These are phyloP conservation scores for Boletus sp. DNA, from an alignment of 768 basidiomycete species.

Conservation along the genomic window DNA sequence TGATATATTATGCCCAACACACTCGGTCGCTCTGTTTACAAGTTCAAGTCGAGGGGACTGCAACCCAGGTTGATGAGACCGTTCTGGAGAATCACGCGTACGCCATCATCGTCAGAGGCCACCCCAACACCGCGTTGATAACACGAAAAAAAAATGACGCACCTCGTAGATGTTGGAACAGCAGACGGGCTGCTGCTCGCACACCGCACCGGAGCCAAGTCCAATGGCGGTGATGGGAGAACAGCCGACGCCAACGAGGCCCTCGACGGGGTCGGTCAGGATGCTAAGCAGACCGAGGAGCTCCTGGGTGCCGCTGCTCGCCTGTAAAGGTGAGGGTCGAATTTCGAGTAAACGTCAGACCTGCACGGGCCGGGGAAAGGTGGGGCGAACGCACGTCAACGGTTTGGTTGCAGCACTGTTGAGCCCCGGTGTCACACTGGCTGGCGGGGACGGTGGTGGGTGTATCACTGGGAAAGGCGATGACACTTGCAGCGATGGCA, in stretches of 20 bases:
- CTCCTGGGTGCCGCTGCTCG: rapidly evolving
- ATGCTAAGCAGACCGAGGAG: background rate
- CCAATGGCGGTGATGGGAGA: background rate
- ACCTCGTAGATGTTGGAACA: background rate
- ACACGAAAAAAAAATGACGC: background rate
- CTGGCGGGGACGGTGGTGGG: background rate
- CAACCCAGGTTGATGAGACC: conserved; percentile 2
- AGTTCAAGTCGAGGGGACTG: conserved; percentile 1
- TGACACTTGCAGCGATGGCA: conserved; percentile 6
- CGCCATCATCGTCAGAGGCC: background rate
- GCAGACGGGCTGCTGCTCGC: conserved; percentile 8
- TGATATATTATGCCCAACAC: background rate
- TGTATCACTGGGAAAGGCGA: background rate
- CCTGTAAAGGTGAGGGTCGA: background rate
- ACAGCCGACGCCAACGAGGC: background rate
- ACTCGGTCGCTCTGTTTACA: background rate
- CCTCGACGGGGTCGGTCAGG: background rate
- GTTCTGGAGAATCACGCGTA: background rate
- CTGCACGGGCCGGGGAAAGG: too few species aligned
- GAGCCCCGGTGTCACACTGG: conserved; percentile 6
- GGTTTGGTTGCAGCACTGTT: conserved; percentile 9
- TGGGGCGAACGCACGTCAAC: background rate
- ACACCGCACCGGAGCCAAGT: background rate
- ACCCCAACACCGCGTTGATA: background rate
- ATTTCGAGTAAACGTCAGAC: background rate